A percentile compares a stretch with the other conserved stretches of the same genome.
phyloP scores from a whole-genome alignment of 2,329 filamentous ascomycete species.

The Phoma sp. region DNA sequence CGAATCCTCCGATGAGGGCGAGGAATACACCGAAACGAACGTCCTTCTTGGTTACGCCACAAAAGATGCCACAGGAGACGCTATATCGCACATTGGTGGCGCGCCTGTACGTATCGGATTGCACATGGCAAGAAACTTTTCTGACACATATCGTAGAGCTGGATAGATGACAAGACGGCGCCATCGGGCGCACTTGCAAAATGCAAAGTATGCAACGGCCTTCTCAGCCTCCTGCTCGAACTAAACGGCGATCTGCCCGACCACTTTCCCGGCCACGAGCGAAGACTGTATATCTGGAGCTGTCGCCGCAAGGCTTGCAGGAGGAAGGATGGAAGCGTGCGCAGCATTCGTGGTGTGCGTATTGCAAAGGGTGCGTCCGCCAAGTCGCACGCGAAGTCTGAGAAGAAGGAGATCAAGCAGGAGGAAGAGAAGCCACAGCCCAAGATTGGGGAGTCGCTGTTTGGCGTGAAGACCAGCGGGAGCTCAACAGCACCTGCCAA shows the following conservation, averaged over 20 bases:
- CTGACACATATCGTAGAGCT: constrained; percentile 61
- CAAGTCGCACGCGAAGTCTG: constrained; percentile 24
- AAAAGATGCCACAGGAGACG: constrained; percentile 78
- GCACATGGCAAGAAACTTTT: background rate
- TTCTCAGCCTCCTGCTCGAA: constrained; percentile 86
- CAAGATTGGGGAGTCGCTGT: constrained; percentile 70
- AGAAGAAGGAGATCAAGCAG: constrained; percentile 27
- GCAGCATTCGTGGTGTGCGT: constrained; percentile 73
- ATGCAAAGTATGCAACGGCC: constrained; percentile 84
- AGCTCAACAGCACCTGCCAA: constrained; percentile 29
- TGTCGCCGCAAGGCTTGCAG: constrained; percentile 81
- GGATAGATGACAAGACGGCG: constrained; percentile 74
- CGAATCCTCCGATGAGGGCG: constrained; percentile 75
- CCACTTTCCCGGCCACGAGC: constrained; percentile 83
- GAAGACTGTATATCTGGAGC: constrained; percentile 84
- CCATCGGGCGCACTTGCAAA: constrained; percentile 79
- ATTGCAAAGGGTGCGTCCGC: constrained; percentile 50
- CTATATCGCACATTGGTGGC: constrained; percentile 86
- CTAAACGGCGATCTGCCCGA: constrained; percentile 90
- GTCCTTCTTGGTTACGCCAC: constrained; percentile 90
- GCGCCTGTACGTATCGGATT: constrained; percentile 69
- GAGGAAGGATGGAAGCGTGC: constrained; percentile 80
- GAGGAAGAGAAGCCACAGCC: constrained; percentile 48
- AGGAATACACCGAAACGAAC: constrained; percentile 77
- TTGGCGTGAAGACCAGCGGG: constrained; percentile 63